These are phyloP conservation scores for Royoungia palumana DNA, from an alignment of 768 basidiomycete species.

Conservation along the genomic window DNA sequence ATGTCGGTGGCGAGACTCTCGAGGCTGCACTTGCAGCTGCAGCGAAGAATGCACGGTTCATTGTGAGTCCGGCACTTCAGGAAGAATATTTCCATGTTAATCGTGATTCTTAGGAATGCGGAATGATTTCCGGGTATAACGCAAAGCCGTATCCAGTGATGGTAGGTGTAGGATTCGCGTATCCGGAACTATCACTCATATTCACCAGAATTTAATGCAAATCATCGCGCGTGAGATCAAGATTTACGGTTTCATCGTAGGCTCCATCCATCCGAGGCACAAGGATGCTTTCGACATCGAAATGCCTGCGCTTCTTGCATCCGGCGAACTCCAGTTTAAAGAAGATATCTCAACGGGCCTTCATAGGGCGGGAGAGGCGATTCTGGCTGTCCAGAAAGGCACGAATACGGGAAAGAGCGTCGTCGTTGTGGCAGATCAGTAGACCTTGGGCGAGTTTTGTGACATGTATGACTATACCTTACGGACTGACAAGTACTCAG, in stretches of 20 bases:
- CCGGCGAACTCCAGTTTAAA: constrained; percentile 44
- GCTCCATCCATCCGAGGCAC: constrained; percentile 27
- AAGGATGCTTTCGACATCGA: constrained; percentile 38
- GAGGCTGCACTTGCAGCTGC: constrained; percentile 49
- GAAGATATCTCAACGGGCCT: constrained; percentile 48
- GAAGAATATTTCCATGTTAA: neutral
- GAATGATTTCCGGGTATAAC: constrained; percentile 19
- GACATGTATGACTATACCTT: neutral
- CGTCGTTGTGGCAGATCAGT: constrained; percentile 11
- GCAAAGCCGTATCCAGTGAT: constrained; percentile 4
- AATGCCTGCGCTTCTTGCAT: constrained; percentile 36
- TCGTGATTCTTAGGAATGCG: constrained; percentile 30
- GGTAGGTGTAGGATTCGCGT: constrained; percentile 3
- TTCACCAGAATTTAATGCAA: constrained; percentile 29
- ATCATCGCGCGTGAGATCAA: constrained; percentile 39
- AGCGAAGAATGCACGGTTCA: constrained; percentile 43
- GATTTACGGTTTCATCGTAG: constrained; percentile 17
- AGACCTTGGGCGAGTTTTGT: neutral
- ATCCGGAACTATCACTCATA: too few species aligned
- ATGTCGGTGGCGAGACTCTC: constrained; percentile 54
- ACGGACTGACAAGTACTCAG: too few species aligned
- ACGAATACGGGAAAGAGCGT: constrained; percentile 32
- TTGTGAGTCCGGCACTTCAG: constrained; percentile 25
- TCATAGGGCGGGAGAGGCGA: constrained; percentile 37
- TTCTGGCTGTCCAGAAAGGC: constrained; percentile 36